These are phyloP conservation scores for Knoxdaviesia proteae DNA, from an alignment of 2,329 filamentous ascomycete species.

Conservation along the genomic window DNA sequence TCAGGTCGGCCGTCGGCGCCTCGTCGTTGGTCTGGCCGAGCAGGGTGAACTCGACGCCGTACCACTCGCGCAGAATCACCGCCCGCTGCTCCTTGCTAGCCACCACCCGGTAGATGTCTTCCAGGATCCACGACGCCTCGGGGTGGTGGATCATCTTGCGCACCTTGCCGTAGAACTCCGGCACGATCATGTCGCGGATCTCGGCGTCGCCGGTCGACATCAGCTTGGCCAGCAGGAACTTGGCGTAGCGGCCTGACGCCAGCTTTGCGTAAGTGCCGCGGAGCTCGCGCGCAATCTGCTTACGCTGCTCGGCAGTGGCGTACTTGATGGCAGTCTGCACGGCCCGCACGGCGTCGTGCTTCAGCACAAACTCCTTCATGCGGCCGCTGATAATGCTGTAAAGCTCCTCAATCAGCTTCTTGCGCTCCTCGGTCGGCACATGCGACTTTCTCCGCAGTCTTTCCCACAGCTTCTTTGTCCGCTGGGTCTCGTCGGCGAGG, in stretches of 20 bases:
- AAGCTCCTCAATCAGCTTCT: conserved; percentile 70
- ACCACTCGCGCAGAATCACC: conserved; percentile 79
- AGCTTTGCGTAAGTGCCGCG: conserved; percentile 66
- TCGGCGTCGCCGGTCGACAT: conserved; percentile 79
- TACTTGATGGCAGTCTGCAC: conserved; percentile 97
- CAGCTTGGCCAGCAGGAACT: conserved; percentile 91
- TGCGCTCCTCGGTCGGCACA: conserved; percentile 72
- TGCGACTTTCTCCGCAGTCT: conserved; percentile 80
- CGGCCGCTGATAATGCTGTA: conserved; percentile 80
- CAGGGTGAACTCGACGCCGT: conserved; percentile 78
- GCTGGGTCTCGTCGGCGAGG: conserved; percentile 69
- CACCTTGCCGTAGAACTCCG: conserved; percentile 88
- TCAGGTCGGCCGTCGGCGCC: conserved; percentile 45
- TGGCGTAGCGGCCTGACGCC: conserved; percentile 89
- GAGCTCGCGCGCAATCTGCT: conserved; percentile 70
- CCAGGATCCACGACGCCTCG: conserved; percentile 92
- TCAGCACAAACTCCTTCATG: conserved; percentile 90
- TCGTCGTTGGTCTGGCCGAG: conserved; percentile 39
- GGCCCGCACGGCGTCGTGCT: conserved; percentile 92
- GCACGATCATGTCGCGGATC: conserved; percentile 72
- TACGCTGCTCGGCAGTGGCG: conserved; percentile 63
- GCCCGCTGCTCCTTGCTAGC: conserved; percentile 76
- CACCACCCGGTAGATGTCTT: conserved; percentile 83
- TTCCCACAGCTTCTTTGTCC: conserved; percentile 96
- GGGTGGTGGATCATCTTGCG: conserved; percentile 87